Conservation (phyloP, 371 early-diverging fungal genomes). For the Lichtheimia ornata region DNA sequence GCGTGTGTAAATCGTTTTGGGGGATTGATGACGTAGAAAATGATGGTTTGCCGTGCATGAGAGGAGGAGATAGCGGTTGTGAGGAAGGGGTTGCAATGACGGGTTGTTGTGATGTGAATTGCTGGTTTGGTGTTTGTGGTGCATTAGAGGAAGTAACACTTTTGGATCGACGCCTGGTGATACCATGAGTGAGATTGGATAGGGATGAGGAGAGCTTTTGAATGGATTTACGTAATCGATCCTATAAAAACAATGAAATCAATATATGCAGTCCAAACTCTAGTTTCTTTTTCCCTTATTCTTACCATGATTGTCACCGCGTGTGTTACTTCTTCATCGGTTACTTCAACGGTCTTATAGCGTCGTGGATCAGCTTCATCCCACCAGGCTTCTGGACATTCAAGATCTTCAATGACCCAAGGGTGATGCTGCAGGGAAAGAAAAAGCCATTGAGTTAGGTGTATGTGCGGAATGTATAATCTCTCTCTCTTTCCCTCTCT, state of each 20-base stretch:
- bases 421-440: constrained; percentile 70
- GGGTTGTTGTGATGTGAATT: neutral
- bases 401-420: constrained; percentile 82
- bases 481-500: neutral
- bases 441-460: neutral
- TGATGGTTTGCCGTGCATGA: constrained; percentile 18
- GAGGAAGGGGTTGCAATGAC: neutral
- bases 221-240: constrained; percentile 27
- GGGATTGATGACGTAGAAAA: constrained; percentile 18
- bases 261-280: no score
- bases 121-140: neutral
- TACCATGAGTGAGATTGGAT: constrained; percentile 21
- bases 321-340: constrained; percentile 26
- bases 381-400: constrained; percentile 51
- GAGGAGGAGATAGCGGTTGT: constrained; percentile 3
- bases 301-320: constrained; percentile 38
- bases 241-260: constrained; percentile 11
- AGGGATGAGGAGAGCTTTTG: constrained; percentile 25
- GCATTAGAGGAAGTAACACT: constrained; percentile 11
- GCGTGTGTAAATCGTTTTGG: neutral
- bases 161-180: constrained; percentile 25
- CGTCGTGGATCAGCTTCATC: constrained; percentile 38
- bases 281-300: no score
- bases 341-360: constrained; percentile 26
- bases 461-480: no score